These are phyloP conservation scores for Arctium minus DNA, from an alignment of 129 eudicot species.

Conservation along the genomic window DNA sequence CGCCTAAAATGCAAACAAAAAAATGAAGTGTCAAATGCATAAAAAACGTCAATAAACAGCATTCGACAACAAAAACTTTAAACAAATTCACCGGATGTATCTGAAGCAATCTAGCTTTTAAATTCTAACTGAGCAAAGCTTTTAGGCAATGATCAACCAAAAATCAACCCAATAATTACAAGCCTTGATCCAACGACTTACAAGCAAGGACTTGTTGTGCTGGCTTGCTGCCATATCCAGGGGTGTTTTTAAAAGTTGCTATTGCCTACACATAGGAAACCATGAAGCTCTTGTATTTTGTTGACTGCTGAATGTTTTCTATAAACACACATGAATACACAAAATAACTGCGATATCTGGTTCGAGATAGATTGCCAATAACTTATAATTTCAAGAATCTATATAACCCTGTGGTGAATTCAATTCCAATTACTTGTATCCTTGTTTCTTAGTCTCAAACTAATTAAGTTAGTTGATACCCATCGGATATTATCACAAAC, in stretches of 20 bases:
- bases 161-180: neutral
- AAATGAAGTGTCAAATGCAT: neutral
- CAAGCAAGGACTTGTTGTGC: neutral
- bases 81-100: neutral
- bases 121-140: neutral
- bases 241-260: neutral
- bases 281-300: neutral
- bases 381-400: neutral
- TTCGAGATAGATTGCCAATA: neutral
- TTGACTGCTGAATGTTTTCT: neutral
- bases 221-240: neutral
- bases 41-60: neutral
- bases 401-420: neutral
- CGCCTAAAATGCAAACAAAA: constrained; percentile 45
- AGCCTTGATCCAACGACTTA: neutral
- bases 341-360: neutral
- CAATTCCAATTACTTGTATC: neutral
- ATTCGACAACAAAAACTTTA: neutral
- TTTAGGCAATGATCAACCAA: neutral
- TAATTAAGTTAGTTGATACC: neutral
- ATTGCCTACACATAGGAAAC: neutral
- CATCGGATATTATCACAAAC: neutral
- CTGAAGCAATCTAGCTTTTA: neutral
- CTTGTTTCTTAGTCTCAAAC: neutral
- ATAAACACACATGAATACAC: neutral